Evolutionary conservation across 192 early-diverging fungal genomes (phyloP).

Genomic region (Phycomyces nitens): DNA sequence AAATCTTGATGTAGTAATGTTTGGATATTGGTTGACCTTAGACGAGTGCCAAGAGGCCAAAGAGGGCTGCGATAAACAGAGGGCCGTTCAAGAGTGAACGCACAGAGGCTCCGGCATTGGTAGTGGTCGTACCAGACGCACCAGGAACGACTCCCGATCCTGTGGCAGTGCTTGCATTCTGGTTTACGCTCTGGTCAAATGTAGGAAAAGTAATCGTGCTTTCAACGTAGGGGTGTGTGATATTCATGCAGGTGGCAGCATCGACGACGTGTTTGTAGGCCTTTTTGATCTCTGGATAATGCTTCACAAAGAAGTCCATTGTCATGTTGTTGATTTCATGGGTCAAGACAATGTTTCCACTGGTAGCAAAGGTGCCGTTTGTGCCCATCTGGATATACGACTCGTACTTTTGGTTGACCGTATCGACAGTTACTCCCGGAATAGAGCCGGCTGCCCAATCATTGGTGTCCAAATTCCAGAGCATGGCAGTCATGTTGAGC

Average conservation of each 20-base stretch:
- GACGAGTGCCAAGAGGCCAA: slow-evolving; percentile 20
- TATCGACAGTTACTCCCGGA: slow-evolving; percentile 15
- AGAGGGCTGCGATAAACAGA: slow-evolving; percentile 27
- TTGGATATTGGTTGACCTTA: not conserved
- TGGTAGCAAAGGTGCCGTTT: slow-evolving; percentile 29
- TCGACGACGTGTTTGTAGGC: slow-evolving; percentile 35
- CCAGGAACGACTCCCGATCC: slow-evolving; percentile 11
- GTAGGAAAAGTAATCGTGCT: slow-evolving; percentile 21
- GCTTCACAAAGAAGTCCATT: slow-evolving; percentile 34
- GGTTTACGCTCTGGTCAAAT: not conserved
- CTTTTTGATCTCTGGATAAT: slow-evolving; percentile 42
- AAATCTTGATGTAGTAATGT: no score
- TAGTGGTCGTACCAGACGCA: slow-evolving; percentile 2
- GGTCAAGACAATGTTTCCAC: slow-evolving; percentile 39
- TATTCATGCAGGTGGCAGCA: slow-evolving; percentile 39
- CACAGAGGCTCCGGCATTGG: slow-evolving; percentile 21
- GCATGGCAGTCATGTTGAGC: slow-evolving; percentile 38
- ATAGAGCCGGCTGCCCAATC: slow-evolving; percentile 30
- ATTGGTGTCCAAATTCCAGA: slow-evolving; percentile 39
- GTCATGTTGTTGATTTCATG: slow-evolving; percentile 47
- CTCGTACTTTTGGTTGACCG: slow-evolving; percentile 27
- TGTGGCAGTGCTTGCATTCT: slow-evolving; percentile 7
- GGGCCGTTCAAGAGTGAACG: slow-evolving; percentile 21
- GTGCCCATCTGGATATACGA: slow-evolving; percentile 33
- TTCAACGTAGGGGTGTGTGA: slow-evolving; percentile 40